Evolutionary conservation across 106 monocot genomes (phyloP).

Genomic region (Phalaenopsis aphrodite): DNA sequence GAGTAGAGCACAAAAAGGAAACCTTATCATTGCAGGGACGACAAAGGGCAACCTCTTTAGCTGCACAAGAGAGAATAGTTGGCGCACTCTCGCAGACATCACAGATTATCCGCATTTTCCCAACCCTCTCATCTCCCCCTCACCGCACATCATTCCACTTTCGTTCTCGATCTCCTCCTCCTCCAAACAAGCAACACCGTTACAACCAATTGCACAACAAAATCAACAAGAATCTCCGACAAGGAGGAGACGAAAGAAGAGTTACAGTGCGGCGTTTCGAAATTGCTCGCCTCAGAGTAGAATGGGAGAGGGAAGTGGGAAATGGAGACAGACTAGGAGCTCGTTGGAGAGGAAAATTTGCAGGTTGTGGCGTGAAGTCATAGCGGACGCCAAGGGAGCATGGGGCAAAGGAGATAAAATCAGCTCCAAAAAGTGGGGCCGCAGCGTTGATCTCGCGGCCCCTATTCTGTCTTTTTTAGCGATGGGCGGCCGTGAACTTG

Average conservation of each 20-base stretch:
- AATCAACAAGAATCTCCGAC: neutral
- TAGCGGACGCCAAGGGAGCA: too few species aligned
- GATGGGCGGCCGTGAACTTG: too few species aligned
- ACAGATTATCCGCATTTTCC: slow-evolving; percentile 75
- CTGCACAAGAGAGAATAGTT: slow-evolving; percentile 82
- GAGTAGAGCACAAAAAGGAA: neutral
- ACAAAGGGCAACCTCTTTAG: slow-evolving; percentile 89
- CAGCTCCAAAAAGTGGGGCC: too few species aligned
- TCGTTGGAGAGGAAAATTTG: too few species aligned
- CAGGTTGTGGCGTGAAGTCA: too few species aligned
- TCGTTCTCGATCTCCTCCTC: neutral
- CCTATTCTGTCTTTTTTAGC: too few species aligned
- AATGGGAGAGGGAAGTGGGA: neutral
- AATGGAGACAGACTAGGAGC: neutral
- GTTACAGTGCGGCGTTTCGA: neutral
- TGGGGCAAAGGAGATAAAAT: too few species aligned
- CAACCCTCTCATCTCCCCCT: slow-evolving; percentile 12
- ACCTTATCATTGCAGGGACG: slow-evolving; percentile 88
- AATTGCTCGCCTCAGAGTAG: neutral
- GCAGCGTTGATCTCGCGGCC: too few species aligned
- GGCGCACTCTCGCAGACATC: slow-evolving; percentile 92
- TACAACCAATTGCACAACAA: neutral
- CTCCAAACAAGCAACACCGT: neutral
- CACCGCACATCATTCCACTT: neutral
- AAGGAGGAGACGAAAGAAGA: neutral